phyloP scores from a whole-genome alignment of 306 rosid species.

The Pterocarpus santalinus region DNA sequence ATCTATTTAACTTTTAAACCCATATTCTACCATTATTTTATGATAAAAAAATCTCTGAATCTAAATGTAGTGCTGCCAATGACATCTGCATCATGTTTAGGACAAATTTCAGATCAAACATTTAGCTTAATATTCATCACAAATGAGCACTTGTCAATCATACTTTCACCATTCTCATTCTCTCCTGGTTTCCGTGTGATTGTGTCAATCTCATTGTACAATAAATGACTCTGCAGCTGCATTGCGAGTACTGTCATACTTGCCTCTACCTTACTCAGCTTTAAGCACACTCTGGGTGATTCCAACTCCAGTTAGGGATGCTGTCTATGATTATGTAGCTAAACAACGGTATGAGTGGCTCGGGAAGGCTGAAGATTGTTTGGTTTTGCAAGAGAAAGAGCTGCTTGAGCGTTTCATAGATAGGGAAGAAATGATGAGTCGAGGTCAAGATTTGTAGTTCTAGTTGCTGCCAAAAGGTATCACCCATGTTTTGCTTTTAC shows the following conservation, averaged over 20 bases:
- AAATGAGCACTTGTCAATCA: constrained; percentile 30
- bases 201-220: constrained; percentile 42
- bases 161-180: constrained; percentile 29
- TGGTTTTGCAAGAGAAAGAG: constrained; percentile 73
- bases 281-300: constrained; percentile 60
- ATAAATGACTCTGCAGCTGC: constrained; percentile 70
- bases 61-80: constrained; percentile 13
- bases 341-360: constrained; percentile 67
- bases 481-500: neutral
- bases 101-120: constrained; percentile 5
- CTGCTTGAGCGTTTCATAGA: constrained; percentile 88
- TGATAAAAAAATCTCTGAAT: constrained; percentile 8
- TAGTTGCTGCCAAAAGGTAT: constrained; percentile 21
- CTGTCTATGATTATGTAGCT: constrained; percentile 69
- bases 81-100: constrained; percentile 7
- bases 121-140: neutral
- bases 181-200: constrained; percentile 8
- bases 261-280: constrained; percentile 82
- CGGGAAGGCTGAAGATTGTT: constrained; percentile 69
- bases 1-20: neutral
- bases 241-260: constrained; percentile 71
- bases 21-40: constrained; percentile 16
- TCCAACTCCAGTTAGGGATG: constrained; percentile 76
- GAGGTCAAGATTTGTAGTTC: constrained; percentile 33
- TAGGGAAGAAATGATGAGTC: constrained; percentile 70